phyloP scores from a whole-genome alignment of 305 asterid genomes.

The Fraxinus sp. region DNA sequence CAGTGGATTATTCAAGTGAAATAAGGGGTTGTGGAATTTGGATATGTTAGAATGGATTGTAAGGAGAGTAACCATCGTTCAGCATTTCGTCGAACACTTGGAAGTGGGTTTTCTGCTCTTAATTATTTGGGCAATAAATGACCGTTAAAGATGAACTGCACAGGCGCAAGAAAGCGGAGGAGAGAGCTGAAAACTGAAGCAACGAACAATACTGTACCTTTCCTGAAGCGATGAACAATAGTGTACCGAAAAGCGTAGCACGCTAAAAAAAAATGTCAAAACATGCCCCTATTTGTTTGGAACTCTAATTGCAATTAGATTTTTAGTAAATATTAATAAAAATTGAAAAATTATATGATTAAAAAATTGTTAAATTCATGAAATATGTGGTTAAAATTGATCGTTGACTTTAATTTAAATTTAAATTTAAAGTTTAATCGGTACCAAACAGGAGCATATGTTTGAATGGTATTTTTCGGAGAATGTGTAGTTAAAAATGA shows the following conservation, averaged over 20 bases:
- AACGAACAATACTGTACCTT: slow-evolving; percentile 36
- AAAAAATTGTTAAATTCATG: too few species aligned
- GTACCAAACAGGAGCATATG: too few species aligned
- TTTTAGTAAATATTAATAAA: too few species aligned
- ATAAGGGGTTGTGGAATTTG: slow-evolving; percentile 17
- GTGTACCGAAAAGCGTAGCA: slow-evolving; percentile 17
- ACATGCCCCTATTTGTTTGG: too few species aligned
- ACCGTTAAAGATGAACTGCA: not conserved
- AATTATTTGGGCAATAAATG: not conserved
- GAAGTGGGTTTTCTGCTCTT: not conserved
- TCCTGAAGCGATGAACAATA: slow-evolving; percentile 45
- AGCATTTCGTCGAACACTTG: slow-evolving; percentile 82
- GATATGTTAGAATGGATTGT: slow-evolving; percentile 25
- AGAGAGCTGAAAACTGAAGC: slow-evolving; percentile 31
- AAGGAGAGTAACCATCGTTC: slow-evolving; percentile 61
- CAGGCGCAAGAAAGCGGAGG: slow-evolving; percentile 2
- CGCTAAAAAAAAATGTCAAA: not conserved
- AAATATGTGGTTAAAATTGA: too few species aligned
- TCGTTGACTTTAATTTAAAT: too few species aligned
- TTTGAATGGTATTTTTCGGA: too few species aligned
- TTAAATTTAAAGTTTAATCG: too few species aligned
- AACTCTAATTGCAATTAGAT: too few species aligned
- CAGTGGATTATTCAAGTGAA: slow-evolving; percentile 27
- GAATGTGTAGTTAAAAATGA: too few species aligned
- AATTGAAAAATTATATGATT: too few species aligned